phyloP scores from a whole-genome alignment of 768 basidiomycete genomes.

The Russula sp. region DNA sequence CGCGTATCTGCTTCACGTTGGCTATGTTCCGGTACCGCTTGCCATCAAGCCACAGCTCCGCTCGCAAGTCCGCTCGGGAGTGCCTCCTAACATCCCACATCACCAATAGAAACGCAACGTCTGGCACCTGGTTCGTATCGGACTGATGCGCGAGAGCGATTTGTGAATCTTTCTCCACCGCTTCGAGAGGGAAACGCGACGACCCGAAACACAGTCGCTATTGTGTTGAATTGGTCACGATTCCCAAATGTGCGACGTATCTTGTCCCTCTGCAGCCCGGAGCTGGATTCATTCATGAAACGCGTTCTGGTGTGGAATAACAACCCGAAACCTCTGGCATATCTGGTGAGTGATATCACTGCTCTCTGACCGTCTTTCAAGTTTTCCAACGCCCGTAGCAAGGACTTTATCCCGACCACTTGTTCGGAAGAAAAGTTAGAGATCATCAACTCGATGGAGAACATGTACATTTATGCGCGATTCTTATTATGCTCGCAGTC shows the following conservation, averaged over 20 bases:
- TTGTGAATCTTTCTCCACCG: not conserved
- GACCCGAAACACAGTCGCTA: slow-evolving; percentile 36
- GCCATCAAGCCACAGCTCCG: not conserved
- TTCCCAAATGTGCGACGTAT: slow-evolving; percentile 60
- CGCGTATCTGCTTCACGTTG: not conserved
- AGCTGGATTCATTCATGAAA: slow-evolving; percentile 46
- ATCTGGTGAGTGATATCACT: slow-evolving; percentile 41
- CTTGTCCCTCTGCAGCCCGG: slow-evolving; percentile 48
- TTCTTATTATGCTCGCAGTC: slow-evolving; percentile 55
- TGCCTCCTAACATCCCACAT: slow-evolving; percentile 3
- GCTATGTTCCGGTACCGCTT: not conserved
- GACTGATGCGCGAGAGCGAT: not conserved
- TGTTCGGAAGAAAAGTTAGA: slow-evolving; percentile 47
- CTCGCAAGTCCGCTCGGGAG: not conserved
- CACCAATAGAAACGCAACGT: not conserved
- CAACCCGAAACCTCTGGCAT: slow-evolving; percentile 43
- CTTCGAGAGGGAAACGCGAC: not conserved
- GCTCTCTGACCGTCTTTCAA: not conserved
- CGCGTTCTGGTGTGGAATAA: slow-evolving; percentile 65
- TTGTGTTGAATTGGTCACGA: slow-evolving; percentile 68
- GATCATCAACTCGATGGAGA: slow-evolving; percentile 56
- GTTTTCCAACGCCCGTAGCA: slow-evolving; percentile 39
- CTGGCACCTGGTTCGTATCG: slow-evolving; percentile 15
- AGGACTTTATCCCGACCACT: slow-evolving; percentile 32
- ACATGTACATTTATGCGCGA: slow-evolving; percentile 60